Percentiles rank a stretch among this genome's conserved stretches.
Evolutionary conservation across 345 rosid species (phyloP).

Genomic region (Nasturtium officinale): DNA sequence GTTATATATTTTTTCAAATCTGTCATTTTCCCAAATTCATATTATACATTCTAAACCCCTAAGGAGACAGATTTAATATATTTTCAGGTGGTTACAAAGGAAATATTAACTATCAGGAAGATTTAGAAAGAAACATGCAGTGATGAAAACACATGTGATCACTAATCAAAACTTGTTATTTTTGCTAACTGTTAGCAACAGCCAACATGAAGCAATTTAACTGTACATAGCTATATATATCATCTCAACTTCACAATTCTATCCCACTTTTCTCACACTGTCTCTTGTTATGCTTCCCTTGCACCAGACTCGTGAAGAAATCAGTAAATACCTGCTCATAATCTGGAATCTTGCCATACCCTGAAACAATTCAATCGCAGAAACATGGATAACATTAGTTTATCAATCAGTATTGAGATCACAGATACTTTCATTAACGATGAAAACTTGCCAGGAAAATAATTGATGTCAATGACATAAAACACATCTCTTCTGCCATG

Average conservation of each 20-base stretch:
- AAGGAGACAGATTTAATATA: too few relatives aligned
- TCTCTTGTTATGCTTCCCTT: slow-evolving; percentile 48
- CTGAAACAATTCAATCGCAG: slow-evolving; percentile 49
- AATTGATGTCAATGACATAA: slow-evolving; percentile 91
- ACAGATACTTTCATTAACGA: neutral
- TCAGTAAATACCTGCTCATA: slow-evolving; percentile 79
- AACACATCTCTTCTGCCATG: slow-evolving; percentile 69
- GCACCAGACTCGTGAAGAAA: slow-evolving; percentile 55
- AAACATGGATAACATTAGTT: neutral
- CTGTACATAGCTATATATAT: slow-evolving; percentile 35
- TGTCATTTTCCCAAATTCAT: too few relatives aligned
- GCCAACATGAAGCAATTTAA: slow-evolving; percentile 15
- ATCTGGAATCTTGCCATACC: slow-evolving; percentile 86
- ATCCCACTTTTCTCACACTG: slow-evolving; percentile 9
- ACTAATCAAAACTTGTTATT: slow-evolving; percentile 26
- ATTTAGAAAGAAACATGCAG: neutral
- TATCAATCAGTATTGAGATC: neutral
- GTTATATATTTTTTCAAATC: too few relatives aligned
- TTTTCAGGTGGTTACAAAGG: too few relatives aligned
- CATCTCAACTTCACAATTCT: slow-evolving; percentile 15
- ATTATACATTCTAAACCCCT: too few relatives aligned
- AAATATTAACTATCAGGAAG: too few relatives aligned
- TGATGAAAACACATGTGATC: neutral
- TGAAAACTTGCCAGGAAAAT: slow-evolving; percentile 76
- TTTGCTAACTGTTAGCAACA: slow-evolving; percentile 5